These are phyloP conservation scores for Globisporangium heterothallicum DNA, from an alignment of 352 stramenopile species.

Conservation along the genomic window DNA sequence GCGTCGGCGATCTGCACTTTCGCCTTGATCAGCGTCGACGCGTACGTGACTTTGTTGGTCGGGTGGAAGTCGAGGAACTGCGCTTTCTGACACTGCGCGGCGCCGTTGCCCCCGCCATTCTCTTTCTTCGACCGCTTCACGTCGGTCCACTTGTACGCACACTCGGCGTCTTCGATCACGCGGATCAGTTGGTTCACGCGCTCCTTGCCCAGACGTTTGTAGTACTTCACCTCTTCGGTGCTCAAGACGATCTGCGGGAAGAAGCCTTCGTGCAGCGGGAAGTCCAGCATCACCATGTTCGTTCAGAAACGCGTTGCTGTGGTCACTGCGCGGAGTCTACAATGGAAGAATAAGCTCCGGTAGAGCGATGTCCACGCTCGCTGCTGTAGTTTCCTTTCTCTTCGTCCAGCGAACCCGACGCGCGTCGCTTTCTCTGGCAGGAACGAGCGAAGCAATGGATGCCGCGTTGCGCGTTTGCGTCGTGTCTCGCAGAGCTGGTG, in stretches of 20 bases:
- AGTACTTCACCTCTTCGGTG: conserved; percentile 66
- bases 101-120: not conserved
- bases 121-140: conserved; percentile 2
- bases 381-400: too few species aligned
- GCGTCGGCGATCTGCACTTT: conserved; percentile 49
- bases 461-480: too few species aligned
- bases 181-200: conserved; percentile 58
- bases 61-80: conserved; percentile 71
- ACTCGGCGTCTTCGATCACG: conserved; percentile 69
- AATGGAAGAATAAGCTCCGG: conserved; percentile 7
- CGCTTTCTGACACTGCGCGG: conserved; percentile 33
- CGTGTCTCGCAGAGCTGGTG: too few species aligned
- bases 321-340: conserved; percentile 9
- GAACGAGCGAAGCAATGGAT: too few species aligned
- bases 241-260: conserved; percentile 77
- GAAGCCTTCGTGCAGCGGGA: conserved; percentile 61
- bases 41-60: conserved; percentile 42
- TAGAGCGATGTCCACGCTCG: too few species aligned
- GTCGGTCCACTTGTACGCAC: conserved; percentile 58
- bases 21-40: conserved; percentile 61
- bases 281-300: conserved; percentile 41
- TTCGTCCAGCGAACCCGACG: too few species aligned
- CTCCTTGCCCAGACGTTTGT: conserved; percentile 64
- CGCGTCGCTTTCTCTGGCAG: too few species aligned
- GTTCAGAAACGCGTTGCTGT: too few species aligned